A percentile compares a stretch with the other conserved stretches of the same genome.
Conservation (phyloP, 192 early-diverging fungal genomes). For the Endogone sp. region DNA sequence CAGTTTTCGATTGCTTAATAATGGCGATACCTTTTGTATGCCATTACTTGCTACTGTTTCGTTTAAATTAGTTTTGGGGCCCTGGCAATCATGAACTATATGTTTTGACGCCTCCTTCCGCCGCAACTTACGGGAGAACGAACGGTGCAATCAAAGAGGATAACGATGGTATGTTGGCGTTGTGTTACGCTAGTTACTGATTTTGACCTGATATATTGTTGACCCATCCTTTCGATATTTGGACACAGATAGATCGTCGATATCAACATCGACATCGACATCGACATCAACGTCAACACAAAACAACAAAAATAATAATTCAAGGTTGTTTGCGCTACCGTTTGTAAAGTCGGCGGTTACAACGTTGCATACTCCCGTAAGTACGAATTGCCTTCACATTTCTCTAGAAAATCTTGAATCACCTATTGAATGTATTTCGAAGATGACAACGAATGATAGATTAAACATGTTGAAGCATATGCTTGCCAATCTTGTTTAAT, state of each 20-base stretch:
- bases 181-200: background rate
- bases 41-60: no score
- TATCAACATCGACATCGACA: no score
- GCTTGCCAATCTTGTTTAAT: no score
- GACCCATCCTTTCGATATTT: background rate
- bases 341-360: conserved; percentile 55
- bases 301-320: background rate
- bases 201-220: background rate
- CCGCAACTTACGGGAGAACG: background rate
- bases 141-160: background rate
- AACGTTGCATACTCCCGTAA: conserved; percentile 32
- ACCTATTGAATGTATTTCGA: no score
- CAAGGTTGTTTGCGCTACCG: conserved; percentile 44
- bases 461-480: no score
- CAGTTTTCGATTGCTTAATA: no score
- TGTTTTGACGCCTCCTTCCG: background rate
- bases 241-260: no score
- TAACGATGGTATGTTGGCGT: background rate
- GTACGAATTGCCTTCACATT: background rate
- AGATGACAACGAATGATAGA: no score
- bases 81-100: conserved; percentile 59
- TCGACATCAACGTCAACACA: no score
- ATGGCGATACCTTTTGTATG: no score
- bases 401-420: no score
- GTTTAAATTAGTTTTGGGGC: conserved; percentile 72